These are phyloP conservation scores for Neofusicoccum kwambonambiense DNA, from an alignment of 2,329 filamentous ascomycete genomes.

Conservation along the genomic window DNA sequence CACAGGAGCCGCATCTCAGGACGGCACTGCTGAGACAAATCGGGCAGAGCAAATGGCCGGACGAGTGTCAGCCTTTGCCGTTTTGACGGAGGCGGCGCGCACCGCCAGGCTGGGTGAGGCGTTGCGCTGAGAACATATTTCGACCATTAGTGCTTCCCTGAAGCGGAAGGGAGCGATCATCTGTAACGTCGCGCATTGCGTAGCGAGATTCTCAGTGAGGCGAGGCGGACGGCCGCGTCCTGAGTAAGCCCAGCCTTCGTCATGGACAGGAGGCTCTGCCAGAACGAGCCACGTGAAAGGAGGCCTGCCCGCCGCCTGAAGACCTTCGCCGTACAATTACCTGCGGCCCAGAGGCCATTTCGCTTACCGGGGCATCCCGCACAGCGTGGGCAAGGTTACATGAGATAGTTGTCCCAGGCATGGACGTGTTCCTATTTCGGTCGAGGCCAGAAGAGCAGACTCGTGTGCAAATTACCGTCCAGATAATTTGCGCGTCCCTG, in stretches of 20 bases:
- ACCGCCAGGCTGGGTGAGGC: neutral
- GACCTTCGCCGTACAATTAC: slow-evolving; percentile 3
- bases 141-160: slow-evolving; percentile 1
- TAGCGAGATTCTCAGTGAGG: slow-evolving; percentile 16
- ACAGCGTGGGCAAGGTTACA: neutral
- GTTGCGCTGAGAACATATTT: neutral
- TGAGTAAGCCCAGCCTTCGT: slow-evolving; percentile 5
- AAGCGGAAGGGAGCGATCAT: slow-evolving; percentile 10
- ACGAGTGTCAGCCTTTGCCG: slow-evolving; percentile 5
- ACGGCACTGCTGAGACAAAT: neutral
- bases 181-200: slow-evolving; percentile 12
- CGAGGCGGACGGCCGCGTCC: slow-evolving; percentile 3
- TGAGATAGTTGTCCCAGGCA: neutral
- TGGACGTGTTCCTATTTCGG: neutral
- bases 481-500: slow-evolving; percentile 9
- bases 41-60: neutral
- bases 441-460: neutral
- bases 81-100: neutral
- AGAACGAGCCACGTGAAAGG: slow-evolving; percentile 10
- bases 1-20: slow-evolving; percentile 11
- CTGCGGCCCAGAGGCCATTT: slow-evolving; percentile 6
- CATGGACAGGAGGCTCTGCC: slow-evolving; percentile 6
- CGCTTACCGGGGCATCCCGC: slow-evolving; percentile 13
- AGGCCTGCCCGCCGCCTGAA: neutral
- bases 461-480: slow-evolving; percentile 9